A percentile compares a stretch with the other conserved stretches of the same genome.
These are phyloP conservation scores for Fomitopsis schrenkii DNA, from an alignment of 1,284 basidiomycete genomes.

Conservation along the genomic window DNA sequence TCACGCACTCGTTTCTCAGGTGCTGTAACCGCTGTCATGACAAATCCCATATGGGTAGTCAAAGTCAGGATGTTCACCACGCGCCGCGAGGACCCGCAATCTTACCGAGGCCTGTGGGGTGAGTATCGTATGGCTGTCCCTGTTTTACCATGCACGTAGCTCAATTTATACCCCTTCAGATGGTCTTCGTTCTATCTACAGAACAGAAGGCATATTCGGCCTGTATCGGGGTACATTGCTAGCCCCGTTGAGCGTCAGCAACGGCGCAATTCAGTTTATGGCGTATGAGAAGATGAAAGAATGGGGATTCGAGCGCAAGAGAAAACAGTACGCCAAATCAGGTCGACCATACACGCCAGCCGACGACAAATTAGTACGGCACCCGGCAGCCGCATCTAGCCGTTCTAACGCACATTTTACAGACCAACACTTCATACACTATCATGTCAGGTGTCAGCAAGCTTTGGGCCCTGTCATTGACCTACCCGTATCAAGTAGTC, in stretches of 20 bases:
- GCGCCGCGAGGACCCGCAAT: slow-evolving; percentile 51
- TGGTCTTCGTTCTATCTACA: slow-evolving; percentile 68
- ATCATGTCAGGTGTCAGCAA: slow-evolving; percentile 92
- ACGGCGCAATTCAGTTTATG: slow-evolving; percentile 96
- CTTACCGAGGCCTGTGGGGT: slow-evolving; percentile 83
- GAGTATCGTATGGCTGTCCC: slow-evolving; percentile 22
- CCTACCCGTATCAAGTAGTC: slow-evolving; percentile 98
- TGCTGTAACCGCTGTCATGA: slow-evolving; percentile 89
- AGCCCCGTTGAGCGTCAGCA: slow-evolving; percentile 91
- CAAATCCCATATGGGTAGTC: slow-evolving; percentile 98
- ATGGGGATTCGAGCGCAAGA: slow-evolving; percentile 80
- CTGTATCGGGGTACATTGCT: slow-evolving; percentile 87
- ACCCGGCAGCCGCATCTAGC: neutral
- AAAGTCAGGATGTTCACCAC: slow-evolving; percentile 98
- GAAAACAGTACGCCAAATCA: slow-evolving; percentile 49
- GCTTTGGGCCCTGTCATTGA: slow-evolving; percentile 77
- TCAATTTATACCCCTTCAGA: slow-evolving; percentile 41
- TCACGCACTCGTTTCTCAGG: slow-evolving; percentile 42
- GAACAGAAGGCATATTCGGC: slow-evolving; percentile 75
- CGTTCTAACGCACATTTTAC: neutral
- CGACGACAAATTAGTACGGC: slow-evolving; percentile 80
- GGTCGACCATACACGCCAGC: slow-evolving; percentile 65
- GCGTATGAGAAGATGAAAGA: slow-evolving; percentile 95
- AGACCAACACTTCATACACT: slow-evolving; percentile 94
- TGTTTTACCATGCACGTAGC: neutral